Evolutionary conservation across 495 filamentous ascomycete species (phyloP), one percentile per base, ranked within the genome.

Genomic region (Rhizodiscina lignyota): DNA sequence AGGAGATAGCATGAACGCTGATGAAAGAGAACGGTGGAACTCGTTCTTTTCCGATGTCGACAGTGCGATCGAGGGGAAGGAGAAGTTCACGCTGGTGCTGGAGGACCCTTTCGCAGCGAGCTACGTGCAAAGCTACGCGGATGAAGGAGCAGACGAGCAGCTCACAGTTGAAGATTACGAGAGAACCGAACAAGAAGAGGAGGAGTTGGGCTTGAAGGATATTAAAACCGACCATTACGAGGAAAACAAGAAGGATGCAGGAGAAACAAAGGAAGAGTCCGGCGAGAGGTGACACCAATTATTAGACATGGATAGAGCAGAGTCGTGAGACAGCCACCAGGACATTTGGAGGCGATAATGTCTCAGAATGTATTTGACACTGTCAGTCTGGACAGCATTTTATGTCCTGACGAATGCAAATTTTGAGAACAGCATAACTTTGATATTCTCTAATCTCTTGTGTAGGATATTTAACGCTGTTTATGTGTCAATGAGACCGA

Each of bases 211-310:
- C 0, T 59, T 96, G 43, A 70, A 55, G 27, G 87, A 96, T 49
- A 96, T 97, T 74, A 91, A 85, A 64, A 77, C 75, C 0, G 83
- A 94, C 50, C 74, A 72, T 0, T 94, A 94, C 58, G 83, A 78
- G 49, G 61, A 70, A 30, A 70, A 17, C 17, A 45, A 49, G 29
- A 38, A 54, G 34, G 44, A 50, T 30, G 29, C 43, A 26, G 30
- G 40, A 17, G 30, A 33, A n/a, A n/a, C n/a, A n/a, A n/a, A n/a
- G n/a, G n/a, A n/a, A n/a, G n/a, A n/a, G n/a, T n/a, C n/a, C n/a
- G n/a, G n/a, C n/a, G n/a, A n/a, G n/a, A n/a, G n/a, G n/a, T n/a
- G n/a, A n/a, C n/a, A n/a, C n/a, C n/a, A n/a, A n/a, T n/a, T n/a
- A n/a, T n/a, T n/a, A n/a, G n/a, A n/a, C n/a, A n/a, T n/a, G n/a